Conservation (phyloP, 345 rosid genomes). For the Lepidium didymum region DNA sequence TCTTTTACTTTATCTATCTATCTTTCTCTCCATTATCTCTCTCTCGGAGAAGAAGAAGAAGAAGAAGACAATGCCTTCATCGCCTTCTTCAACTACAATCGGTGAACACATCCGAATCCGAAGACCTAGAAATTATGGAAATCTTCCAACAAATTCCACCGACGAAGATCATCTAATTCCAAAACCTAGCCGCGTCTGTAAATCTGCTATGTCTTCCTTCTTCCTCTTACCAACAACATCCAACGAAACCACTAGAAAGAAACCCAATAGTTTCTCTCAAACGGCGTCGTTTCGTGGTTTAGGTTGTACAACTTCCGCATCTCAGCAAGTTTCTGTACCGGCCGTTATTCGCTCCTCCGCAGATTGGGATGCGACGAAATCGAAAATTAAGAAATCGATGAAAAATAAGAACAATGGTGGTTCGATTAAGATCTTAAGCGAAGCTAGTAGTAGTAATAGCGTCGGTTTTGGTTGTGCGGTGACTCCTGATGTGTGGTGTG, state of each 20-base stretch:
- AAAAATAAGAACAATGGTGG: constrained; percentile 29
- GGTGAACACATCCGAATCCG: constrained; percentile 44
- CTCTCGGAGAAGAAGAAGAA: neutral
- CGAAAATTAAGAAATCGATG: constrained; percentile 36
- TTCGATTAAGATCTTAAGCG: too few relatives aligned
- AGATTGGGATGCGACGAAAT: constrained; percentile 54
- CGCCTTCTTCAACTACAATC: constrained; percentile 37
- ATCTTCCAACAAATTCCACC: constrained; percentile 29
- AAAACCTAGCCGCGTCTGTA: constrained; percentile 33
- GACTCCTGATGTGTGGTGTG: constrained; percentile 85
- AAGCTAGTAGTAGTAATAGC: neutral
- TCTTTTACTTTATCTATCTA: constrained; percentile 1
- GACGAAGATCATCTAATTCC: constrained; percentile 33
- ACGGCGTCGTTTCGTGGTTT: constrained; percentile 54
- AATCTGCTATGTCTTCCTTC: constrained; percentile 31
- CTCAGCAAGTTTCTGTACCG: constrained; percentile 81
- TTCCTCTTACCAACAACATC: constrained; percentile 37
- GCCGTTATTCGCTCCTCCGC: constrained; percentile 74
- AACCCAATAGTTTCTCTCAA: constrained; percentile 35
- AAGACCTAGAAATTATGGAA: constrained; percentile 36
- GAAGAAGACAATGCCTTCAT: constrained; percentile 33
- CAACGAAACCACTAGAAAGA: constrained; percentile 36
- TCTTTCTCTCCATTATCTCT: constrained; percentile 14
- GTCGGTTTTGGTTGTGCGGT: constrained; percentile 31
- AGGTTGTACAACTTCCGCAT: constrained; percentile 69